A percentile compares a stretch with the other conserved stretches of the same genome.
Conservation (phyloP, 306 rosid genomes). For the Vigna trinervia region DNA sequence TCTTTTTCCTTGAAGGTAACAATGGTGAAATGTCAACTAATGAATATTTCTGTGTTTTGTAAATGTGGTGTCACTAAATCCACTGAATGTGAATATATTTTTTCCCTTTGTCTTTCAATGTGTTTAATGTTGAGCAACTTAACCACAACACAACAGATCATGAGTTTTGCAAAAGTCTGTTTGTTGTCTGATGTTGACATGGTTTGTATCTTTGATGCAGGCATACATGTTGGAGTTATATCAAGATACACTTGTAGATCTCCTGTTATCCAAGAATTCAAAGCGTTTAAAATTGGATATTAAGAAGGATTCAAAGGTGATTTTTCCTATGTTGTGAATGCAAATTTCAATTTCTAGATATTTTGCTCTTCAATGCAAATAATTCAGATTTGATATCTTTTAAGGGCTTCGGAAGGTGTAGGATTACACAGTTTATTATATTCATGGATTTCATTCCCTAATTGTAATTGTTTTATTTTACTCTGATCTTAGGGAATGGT, state of each 20-base stretch:
- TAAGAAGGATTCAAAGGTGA: constrained; percentile 93
- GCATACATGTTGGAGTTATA: constrained; percentile 92
- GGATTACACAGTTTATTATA: not conserved
- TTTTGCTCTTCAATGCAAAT: constrained; percentile 7
- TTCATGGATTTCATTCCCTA: constrained; percentile 14
- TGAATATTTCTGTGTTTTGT: constrained; percentile 15
- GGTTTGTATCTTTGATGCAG: constrained; percentile 55
- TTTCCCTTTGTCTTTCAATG: not conserved
- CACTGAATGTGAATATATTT: not conserved
- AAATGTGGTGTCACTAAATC: constrained; percentile 5
- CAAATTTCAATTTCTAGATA: constrained; percentile 6
- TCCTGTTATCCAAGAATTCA: constrained; percentile 73
- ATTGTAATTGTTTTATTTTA: constrained; percentile 34
- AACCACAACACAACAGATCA: constrained; percentile 22
- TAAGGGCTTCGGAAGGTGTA: not conserved
- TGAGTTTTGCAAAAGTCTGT: not conserved
- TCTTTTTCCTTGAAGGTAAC: constrained; percentile 86
- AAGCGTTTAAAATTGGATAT: constrained; percentile 82
- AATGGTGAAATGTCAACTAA: not conserved
- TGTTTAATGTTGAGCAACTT: constrained; percentile 5
- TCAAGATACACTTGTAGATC: constrained; percentile 96
- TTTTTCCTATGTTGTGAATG: constrained; percentile 13
- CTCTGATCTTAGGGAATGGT: constrained; percentile 86
- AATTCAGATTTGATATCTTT: not conserved
- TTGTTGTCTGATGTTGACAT: constrained; percentile 18